Percentiles rank a stretch among this genome's conserved stretches.
phyloP scores from a whole-genome alignment of 768 basidiomycete species.

The Tricholomella constricta region DNA sequence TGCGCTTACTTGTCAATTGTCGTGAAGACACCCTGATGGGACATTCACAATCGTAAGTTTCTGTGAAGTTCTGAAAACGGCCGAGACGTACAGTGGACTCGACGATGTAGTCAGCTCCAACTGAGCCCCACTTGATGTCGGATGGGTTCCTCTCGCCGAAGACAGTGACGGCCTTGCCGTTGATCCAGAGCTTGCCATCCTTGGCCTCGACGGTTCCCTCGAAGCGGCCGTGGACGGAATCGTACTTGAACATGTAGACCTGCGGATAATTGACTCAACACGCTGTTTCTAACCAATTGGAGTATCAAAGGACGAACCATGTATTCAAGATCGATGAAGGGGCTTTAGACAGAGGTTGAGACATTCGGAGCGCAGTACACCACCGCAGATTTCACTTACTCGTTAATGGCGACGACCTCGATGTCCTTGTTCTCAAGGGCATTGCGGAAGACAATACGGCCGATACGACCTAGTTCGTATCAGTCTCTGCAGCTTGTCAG shows the following conservation, averaged over 20 bases:
- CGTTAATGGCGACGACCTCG: slow-evolving; percentile 93
- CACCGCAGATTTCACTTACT: slow-evolving; percentile 51
- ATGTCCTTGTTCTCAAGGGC: slow-evolving; percentile 75
- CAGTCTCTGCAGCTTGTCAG: slow-evolving; percentile 1
- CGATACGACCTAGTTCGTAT: slow-evolving; percentile 82
- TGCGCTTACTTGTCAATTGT: slow-evolving; percentile 77
- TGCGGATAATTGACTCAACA: slow-evolving; percentile 26
- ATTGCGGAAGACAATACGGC: slow-evolving; percentile 97
- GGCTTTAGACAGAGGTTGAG: slow-evolving; percentile 47
- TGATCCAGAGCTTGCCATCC: slow-evolving; percentile 88
- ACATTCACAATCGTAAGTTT: background rate
- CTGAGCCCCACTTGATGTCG: slow-evolving; percentile 78
- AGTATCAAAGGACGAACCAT: slow-evolving; percentile 62
- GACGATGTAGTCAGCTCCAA: slow-evolving; percentile 90
- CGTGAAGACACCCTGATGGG: slow-evolving; percentile 90
- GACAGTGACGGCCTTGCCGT: slow-evolving; percentile 76
- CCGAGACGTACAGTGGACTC: slow-evolving; percentile 80
- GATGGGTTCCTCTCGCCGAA: slow-evolving; percentile 87
- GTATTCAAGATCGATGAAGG: slow-evolving; percentile 96
- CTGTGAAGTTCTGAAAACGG: background rate
- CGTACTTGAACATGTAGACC: slow-evolving; percentile 99
- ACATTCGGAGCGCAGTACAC: background rate
- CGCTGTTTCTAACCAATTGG: background rate
- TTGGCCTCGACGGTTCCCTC: slow-evolving; percentile 79
- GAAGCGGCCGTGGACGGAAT: slow-evolving; percentile 92